These are phyloP conservation scores for Monilinia aucupariae DNA, from an alignment of 2,329 filamentous ascomycete genomes.

Conservation along the genomic window DNA sequence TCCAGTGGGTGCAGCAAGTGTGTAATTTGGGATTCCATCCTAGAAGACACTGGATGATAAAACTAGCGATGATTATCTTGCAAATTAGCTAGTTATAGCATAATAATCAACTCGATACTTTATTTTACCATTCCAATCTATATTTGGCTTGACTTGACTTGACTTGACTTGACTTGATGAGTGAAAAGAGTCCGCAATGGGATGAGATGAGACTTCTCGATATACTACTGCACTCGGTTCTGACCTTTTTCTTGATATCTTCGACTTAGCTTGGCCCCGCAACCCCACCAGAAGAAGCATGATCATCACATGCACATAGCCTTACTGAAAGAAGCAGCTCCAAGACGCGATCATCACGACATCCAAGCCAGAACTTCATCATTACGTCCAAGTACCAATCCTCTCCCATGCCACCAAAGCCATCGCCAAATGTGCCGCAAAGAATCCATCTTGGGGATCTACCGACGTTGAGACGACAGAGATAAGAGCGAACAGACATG, in stretches of 20 bases:
- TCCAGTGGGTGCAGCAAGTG: constrained; percentile 9
- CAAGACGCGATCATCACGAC: constrained; percentile 11
- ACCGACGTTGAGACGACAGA: not conserved
- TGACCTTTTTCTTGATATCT: too few species aligned
- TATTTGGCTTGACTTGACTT: too few species aligned
- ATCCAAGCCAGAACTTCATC: constrained; percentile 15
- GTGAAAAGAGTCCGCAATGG: too few species aligned
- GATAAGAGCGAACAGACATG: not conserved
- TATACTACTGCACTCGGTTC: too few species aligned
- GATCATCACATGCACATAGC: not conserved
- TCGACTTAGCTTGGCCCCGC: not conserved
- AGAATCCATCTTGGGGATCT: not conserved
- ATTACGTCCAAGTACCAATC: constrained; percentile 18
- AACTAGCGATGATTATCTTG: not conserved
- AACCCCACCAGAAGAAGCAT: not conserved
- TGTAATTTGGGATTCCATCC: not conserved
- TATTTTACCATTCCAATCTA: too few species aligned
- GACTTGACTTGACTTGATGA: not conserved
- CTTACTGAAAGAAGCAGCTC: not conserved
- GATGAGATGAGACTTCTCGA: too few species aligned
- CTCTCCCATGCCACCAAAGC: not conserved
- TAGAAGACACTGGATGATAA: not conserved
- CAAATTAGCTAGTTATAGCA: constrained; percentile 6
- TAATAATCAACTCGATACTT: constrained; percentile 4
- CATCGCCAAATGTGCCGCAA: not conserved